Evolutionary conservation across 495 filamentous ascomycete genomes (phyloP), one percentile per base, ranked within the genome.

Genomic region (Penicillium longicatenatum): DNA sequence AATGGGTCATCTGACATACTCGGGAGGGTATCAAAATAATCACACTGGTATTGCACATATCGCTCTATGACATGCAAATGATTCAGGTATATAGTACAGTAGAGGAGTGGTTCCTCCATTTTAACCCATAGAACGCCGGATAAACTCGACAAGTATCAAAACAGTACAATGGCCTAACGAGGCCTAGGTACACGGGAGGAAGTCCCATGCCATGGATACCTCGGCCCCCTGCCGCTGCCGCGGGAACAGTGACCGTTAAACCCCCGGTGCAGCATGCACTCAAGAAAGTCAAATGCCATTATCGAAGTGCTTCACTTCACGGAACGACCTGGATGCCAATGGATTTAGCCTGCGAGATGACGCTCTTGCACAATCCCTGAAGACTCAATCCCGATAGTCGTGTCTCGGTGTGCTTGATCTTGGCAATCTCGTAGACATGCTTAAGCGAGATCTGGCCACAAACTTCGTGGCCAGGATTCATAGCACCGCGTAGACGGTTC

Each of bases 341-440:
- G 21, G 91, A 93, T 75, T 86, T 93, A 64, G 92, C 91, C 75
- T 96, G 90, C 52, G 83, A 85, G 61, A 98, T 89, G 58, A 99
- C 82, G 66, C 86, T 87, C 80, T 86, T 90, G 73, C 88, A 91
- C 48, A 99, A 61, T 1, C 91, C 90, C 76, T 93, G 84, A 60
- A 97, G 67, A 45, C 84, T 80, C 71, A 97, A 70, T 37, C 91
- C 93, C 9, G 88, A 89, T 62, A 98, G 77, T 54, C 94, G 79
- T 52, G 86, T 77, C 77, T 98, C 94, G 53, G 81, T 76, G 58
- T 91, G 85, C 82, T 99, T 99, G 74, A 98, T 96, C 79, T 90
- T 89, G 66, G 94, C 94, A 72, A 99, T 99, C 80, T 98, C 93
- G 69, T 93, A 97, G 47, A 99, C 76, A 75, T 99, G 94, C 80